Base-by-base conservation (phyloP, 805 yeast genomes). In the Candida anglica region DNA sequence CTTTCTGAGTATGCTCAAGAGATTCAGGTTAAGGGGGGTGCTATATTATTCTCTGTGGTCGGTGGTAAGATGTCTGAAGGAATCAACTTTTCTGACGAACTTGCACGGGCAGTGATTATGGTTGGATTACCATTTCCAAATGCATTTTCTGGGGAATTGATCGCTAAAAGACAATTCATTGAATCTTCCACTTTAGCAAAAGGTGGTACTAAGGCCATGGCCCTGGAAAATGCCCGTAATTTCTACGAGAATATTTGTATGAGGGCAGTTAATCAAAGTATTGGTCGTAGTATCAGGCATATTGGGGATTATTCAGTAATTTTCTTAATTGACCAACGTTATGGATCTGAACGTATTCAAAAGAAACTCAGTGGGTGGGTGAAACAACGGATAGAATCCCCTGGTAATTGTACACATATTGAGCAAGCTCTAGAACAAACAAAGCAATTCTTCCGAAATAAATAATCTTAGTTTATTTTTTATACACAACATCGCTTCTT, bases 41-140 rank as follows among this genome's bases (percentile, higher is more conserved):
- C 94, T 0, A 46, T 84, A 2, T 55, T 89, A 4, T 63, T 91
- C 19, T 79, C 96, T 0, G 95, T 91, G 1, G 95, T 91, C 11
- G 96, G 96, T 2, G 98, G 97, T 0, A 82, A 82, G 49, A 68
- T 89, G 60, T 86, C 95, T 0, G 98, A 89, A 56, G 98, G 98
- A 4, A 91, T 89, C 27, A 89, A 89, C 52, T 89, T 91, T 53
- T 75, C 89, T 8, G 91, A 88, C 49, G 78, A 81, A 25, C 60
- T 91, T n/a, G 96, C 96, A 1, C 66, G 97, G 38, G 88, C 86
- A 0, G 89, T 91, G 0, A 63, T 86, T 2, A 81, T 91, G 83
- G 66, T 86, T 9, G 98, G 97, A 0, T 54, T 91, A 25, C 97
- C 98, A 2, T 91, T 73, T 47, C 97, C 98, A 0, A 91, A 88